Evolutionary conservation across 345 rosid genomes (phyloP).

Genomic region (Erysimum cheiranthoides): DNA sequence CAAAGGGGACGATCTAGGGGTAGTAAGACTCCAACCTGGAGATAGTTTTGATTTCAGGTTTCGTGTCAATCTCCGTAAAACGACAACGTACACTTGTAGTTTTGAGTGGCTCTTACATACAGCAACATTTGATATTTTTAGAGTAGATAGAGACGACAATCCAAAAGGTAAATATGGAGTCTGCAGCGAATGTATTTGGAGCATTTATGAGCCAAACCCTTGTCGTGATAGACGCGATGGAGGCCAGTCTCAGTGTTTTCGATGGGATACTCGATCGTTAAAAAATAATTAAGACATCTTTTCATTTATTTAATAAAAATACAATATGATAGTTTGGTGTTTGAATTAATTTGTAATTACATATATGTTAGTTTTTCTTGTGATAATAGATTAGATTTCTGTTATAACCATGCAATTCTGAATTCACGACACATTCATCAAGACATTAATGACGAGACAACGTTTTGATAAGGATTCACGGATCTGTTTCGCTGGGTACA

Average conservation of each 20-base stretch:
- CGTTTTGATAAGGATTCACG: too few relatives aligned
- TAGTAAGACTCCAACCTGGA: background rate
- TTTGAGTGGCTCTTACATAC: constrained; percentile 1
- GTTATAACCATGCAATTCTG: background rate
- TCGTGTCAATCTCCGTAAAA: constrained; percentile 20
- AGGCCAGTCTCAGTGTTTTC: constrained; percentile 7
- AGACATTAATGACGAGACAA: too few relatives aligned
- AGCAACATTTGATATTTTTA: constrained; percentile 4
- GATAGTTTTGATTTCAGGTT: constrained; percentile 22
- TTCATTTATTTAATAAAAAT: background rate
- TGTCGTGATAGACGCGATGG: constrained; percentile 26
- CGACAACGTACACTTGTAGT: background rate
- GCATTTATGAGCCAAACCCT: background rate
- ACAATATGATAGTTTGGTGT: background rate
- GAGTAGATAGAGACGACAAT: constrained; percentile 13
- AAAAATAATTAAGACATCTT: background rate
- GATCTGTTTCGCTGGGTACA: too few relatives aligned
- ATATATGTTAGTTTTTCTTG: background rate
- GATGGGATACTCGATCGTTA: background rate
- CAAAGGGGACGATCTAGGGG: constrained; percentile 6
- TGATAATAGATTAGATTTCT: background rate
- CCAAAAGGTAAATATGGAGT: constrained; percentile 4
- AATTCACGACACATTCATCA: too few relatives aligned
- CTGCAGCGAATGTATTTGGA: constrained; percentile 14
- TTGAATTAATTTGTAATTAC: background rate